Percentiles rank a stretch among this genome's conserved stretches.
Evolutionary conservation across 2,329 filamentous ascomycete species (phyloP).

Genomic region (Curvularia eragrostidis): DNA sequence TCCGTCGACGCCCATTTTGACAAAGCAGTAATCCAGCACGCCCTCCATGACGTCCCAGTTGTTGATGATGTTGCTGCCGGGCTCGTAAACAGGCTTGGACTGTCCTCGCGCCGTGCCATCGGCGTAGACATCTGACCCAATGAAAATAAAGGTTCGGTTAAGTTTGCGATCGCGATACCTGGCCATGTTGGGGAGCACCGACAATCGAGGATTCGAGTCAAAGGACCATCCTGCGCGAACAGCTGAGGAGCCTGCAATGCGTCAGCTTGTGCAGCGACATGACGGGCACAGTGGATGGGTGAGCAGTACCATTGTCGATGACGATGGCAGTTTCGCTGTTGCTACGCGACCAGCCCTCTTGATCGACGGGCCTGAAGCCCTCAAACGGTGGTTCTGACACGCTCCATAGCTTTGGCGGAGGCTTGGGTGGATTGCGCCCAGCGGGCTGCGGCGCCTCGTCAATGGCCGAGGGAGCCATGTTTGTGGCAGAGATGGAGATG

Average conservation of each 20-base stretch:
- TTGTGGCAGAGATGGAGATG: conserved; percentile 17
- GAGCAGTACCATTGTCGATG: conserved; percentile 85
- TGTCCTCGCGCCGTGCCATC: conserved; percentile 93
- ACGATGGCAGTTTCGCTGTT: conserved; percentile 75
- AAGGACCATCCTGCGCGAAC: conserved; percentile 97
- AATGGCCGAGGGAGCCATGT: conserved; percentile 48
- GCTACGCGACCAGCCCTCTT: conserved; percentile 75
- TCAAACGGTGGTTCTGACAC: conserved; percentile 67
- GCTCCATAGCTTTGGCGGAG: conserved; percentile 60
- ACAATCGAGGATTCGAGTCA: conserved; percentile 79
- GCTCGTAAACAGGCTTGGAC: conserved; percentile 88
- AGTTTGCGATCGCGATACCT: conserved; percentile 95
- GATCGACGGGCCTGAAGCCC: conserved; percentile 63
- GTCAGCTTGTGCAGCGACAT: conserved; percentile 22
- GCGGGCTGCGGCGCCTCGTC: conserved; percentile 50
- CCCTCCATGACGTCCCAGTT: conserved; percentile 99
- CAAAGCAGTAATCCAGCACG: conserved; percentile 89
- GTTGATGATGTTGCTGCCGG: conserved; percentile 86
- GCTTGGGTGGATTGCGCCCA: conserved; percentile 60
- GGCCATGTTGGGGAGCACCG: conserved; percentile 87
- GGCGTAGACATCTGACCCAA: conserved; percentile 90
- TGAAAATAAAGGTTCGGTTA: conserved; percentile 88
- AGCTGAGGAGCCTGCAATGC: conserved; percentile 74
- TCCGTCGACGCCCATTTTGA: conserved; percentile 88
- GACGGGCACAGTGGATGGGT: not conserved